A percentile compares a stretch with the other conserved stretches of the same genome.
Conservation (phyloP, 1,139 yeast genomes). For the Debaryomyces fabryi region DNA sequence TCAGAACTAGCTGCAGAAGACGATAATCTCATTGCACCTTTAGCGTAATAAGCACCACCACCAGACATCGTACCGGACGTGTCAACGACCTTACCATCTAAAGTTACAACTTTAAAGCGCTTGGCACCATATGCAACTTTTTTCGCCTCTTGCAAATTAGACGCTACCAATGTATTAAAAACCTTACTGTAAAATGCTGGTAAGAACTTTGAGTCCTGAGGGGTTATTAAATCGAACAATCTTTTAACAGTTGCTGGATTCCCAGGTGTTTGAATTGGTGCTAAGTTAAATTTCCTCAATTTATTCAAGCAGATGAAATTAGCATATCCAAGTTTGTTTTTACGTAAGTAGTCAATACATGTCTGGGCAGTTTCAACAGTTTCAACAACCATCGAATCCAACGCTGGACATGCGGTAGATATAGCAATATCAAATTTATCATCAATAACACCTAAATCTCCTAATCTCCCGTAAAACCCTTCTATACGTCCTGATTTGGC, state of each 20-base stretch:
- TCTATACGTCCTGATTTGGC: conserved; percentile 80
- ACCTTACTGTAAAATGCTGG: conserved; percentile 91
- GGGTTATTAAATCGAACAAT: conserved; percentile 77
- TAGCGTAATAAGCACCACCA: conserved; percentile 75
- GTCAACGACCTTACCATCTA: conserved; percentile 91
- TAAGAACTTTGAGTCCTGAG: conserved; percentile 65
- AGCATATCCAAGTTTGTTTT: conserved; percentile 86
- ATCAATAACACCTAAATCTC: conserved; percentile 88
- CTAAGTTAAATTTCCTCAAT: conserved; percentile 62
- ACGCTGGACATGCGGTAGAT: conserved; percentile 90
- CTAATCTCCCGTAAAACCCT: conserved; percentile 89
- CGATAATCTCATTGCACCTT: conserved; percentile 64
- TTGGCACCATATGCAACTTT: conserved; percentile 82
- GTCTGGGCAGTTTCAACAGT: conserved; percentile 91
- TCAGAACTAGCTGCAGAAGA: conserved; percentile 27
- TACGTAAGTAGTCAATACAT: conserved; percentile 85
- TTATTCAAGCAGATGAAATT: conserved; percentile 81
- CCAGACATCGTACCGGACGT: conserved; percentile 98
- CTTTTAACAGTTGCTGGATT: conserved; percentile 78
- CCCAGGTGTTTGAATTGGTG: conserved; percentile 62
- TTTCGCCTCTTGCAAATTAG: conserved; percentile 77
- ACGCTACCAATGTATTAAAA: conserved; percentile 85
- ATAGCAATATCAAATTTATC: conserved; percentile 89
- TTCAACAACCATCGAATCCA: conserved; percentile 93
- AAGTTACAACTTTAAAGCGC: conserved; percentile 86